Evolutionary conservation across 306 rosid species (phyloP), one percentile per base, ranked within the genome.

Genomic region (Datisca glomerata): DNA sequence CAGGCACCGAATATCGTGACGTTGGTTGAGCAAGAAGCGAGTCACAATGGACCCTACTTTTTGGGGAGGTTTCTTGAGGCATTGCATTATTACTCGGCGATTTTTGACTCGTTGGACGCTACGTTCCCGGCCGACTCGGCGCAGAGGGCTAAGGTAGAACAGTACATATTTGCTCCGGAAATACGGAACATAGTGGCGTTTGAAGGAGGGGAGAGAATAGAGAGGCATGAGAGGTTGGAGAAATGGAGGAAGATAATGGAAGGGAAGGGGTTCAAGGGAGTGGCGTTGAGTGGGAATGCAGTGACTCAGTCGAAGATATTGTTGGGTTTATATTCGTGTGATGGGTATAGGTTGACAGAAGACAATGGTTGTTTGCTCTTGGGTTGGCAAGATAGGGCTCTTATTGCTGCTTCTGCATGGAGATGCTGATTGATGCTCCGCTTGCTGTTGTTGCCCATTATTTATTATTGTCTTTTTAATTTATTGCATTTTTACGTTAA

Each of bases 321-420:
- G 3, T 83, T 89, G 18, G 93, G 93, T 5, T 83, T 89, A 95
- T 89, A 83, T 43, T 93, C 95, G 19, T 89, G 86, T 5, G 95
- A 89, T 39, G 97, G 97, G 3, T 89, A 89, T 69, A 89, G 95
- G 9, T 44, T 89, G 56, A 91, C 83, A 49, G 97, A 89, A 67
- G 97, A 83, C 59, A 80, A 80, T 70, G 97, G 98, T 10, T 55
- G 89, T 32, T 83, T 89, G 34, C 84, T 80, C 61, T 91, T 89
- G 42, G 98, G 98, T 40, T 89, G 98, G 98, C 84, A 89, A 42
- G 98, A 89, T 43, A 95, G 84, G 21, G 84, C 93, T 47, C 71
- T 89, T 72, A 93, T 89, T 41, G 84, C 98, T 18, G 98, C 98
- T 48, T 89, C 98, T 8, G 98, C 98, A 34, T 89, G 98, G 98